These are phyloP conservation scores for Ogataea siamensis DNA, from an alignment of 805 yeast genomes.

Conservation along the genomic window DNA sequence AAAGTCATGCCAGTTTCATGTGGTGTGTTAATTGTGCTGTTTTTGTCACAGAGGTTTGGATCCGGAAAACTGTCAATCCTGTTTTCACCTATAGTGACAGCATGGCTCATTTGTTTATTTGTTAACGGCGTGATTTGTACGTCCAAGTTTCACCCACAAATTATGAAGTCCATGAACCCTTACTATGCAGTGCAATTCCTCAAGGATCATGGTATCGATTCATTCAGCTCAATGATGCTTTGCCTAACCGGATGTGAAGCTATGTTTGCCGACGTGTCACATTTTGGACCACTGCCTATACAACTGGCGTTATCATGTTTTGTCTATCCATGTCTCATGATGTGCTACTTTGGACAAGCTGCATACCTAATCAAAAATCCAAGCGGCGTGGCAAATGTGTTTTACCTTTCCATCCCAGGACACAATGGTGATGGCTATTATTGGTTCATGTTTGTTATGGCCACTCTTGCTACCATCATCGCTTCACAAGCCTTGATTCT, in stretches of 20 bases:
- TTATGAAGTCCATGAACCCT: slow-evolving; percentile 51
- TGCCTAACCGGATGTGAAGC: slow-evolving; percentile 61
- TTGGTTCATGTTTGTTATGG: slow-evolving; percentile 52
- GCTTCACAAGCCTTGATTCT: slow-evolving; percentile 61
- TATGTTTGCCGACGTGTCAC: slow-evolving; percentile 63
- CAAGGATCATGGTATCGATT: slow-evolving; percentile 35
- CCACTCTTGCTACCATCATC: slow-evolving; percentile 54
- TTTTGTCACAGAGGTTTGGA: slow-evolving; percentile 48
- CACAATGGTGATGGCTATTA: slow-evolving; percentile 42
- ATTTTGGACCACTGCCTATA: slow-evolving; percentile 49
- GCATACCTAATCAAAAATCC: slow-evolving; percentile 47
- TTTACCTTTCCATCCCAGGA: slow-evolving; percentile 52
- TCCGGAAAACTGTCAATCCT: slow-evolving; percentile 45
- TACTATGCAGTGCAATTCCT: slow-evolving; percentile 48
- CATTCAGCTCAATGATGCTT: slow-evolving; percentile 51
- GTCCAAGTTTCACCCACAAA: slow-evolving; percentile 37
- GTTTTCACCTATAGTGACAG: slow-evolving; percentile 53
- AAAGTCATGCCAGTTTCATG: slow-evolving; percentile 49
- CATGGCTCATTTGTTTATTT: slow-evolving; percentile 49
- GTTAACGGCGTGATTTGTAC: slow-evolving; percentile 48
- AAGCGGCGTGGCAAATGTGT: slow-evolving; percentile 39
- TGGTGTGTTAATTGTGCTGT: slow-evolving; percentile 44
- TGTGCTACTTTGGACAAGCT: slow-evolving; percentile 58
- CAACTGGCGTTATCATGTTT: slow-evolving; percentile 44
- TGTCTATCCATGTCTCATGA: slow-evolving; percentile 51